Evolutionary conservation across 1,139 yeast genomes (phyloP), one percentile per base, ranked within the genome.

Genomic region (Saccharomyces hybrid): DNA sequence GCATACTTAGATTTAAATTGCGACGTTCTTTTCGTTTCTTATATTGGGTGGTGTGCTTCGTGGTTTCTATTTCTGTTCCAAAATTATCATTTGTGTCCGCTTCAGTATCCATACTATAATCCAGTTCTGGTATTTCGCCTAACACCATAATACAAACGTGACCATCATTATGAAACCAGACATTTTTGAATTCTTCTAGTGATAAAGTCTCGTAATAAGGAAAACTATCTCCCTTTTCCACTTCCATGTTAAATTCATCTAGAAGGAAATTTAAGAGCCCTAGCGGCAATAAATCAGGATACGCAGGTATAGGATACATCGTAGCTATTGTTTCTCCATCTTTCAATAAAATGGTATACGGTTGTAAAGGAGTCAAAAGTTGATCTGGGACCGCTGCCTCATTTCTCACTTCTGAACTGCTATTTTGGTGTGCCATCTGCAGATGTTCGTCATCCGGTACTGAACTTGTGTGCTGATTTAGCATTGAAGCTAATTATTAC

Each of bases 301-400:
- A 75, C 0, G 83, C 77, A 27, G 82, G 78, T 20, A 93, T 80
- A 2, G 99, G 97, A 66, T 89, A 89, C 57, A 91, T 84, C 5
- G 97, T 90, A 1, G 97, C 97, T 0, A 91, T 83, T 0, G 97
- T 89, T 63, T 87, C 91, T 9, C 93, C 93, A 69, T 91, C 97
- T 67, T 88, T 86, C 34, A 90, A 75, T 28, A 88, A 73, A 3
- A 90, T 88, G 0, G 96, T 88, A 62, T 63, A 68, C 13, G 71
- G 71, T 47, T 65, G 70, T 48, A 68, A 53, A 13, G 65, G 68
- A 5, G 70, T 64, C 28, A 55, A 47, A n/a, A 47, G 14, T 26
- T 48, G 30, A 14, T 27, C 28, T 2, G 38, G 9, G n/a, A 26
- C 50, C 9, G 49, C 52, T 16, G 54, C 56, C n/a, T 57, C 60